Evolutionary conservation across 441 rosid genomes (phyloP).

Genomic region (Euphorbia celastroides): DNA sequence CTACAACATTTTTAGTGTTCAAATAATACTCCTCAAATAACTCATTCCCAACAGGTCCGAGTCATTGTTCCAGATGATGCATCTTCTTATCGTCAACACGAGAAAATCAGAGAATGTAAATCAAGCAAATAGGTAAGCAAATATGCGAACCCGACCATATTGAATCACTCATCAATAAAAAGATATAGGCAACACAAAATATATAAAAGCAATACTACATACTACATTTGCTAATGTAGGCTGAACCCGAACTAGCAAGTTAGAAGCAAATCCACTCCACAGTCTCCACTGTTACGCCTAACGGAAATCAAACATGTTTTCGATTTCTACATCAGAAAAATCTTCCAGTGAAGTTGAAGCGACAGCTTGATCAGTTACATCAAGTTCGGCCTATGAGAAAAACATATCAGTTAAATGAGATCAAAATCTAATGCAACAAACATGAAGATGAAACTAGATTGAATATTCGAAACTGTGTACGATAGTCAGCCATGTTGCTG

Average conservation of each 20-base stretch:
- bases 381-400: conserved; percentile 61
- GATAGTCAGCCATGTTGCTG: neutral
- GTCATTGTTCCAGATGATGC: too few species aligned
- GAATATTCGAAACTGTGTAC: neutral
- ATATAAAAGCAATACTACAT: too few species aligned
- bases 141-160: too few species aligned
- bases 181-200: too few species aligned
- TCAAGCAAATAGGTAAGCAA: too few species aligned
- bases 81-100: too few species aligned
- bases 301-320: conserved; percentile 26
- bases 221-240: neutral
- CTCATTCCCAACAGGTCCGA: too few species aligned
- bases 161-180: too few species aligned
- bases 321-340: conserved; percentile 43
- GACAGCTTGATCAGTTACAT: conserved; percentile 31
- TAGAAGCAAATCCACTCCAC: too few species aligned
- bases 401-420: neutral
- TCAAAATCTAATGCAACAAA: neutral
- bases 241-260: conserved; percentile 9
- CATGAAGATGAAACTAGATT: neutral
- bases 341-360: conserved; percentile 26
- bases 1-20: too few species aligned
- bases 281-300: conserved; percentile 18
- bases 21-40: too few species aligned
- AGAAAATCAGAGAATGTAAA: too few species aligned